phyloP scores from a whole-genome alignment of 768 basidiomycete genomes.

The Kwoniella heveanensis region DNA sequence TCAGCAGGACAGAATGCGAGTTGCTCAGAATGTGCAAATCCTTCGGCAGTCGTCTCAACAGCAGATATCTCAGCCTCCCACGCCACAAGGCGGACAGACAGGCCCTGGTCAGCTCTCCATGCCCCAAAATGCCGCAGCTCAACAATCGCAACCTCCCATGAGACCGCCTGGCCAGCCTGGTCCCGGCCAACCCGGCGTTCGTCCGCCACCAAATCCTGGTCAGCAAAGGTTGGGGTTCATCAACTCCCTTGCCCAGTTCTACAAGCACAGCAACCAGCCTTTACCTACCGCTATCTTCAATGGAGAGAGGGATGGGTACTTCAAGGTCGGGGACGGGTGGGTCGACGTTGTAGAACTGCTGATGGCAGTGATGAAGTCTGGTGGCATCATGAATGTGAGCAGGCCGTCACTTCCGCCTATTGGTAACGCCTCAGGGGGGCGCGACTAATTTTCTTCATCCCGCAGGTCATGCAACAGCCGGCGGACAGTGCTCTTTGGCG shows the following conservation, averaged over 20 bases:
- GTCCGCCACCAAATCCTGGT: constrained; percentile 9
- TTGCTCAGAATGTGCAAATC: constrained; percentile 22
- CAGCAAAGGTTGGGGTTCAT: constrained; percentile 38
- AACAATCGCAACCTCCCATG: constrained; percentile 2
- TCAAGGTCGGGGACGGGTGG: constrained; percentile 37
- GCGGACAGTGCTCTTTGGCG: constrained; percentile 20
- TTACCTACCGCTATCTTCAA: constrained; percentile 38
- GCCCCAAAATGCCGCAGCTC: constrained; percentile 10
- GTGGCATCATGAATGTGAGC: constrained; percentile 36
- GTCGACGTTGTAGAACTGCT: constrained; percentile 42
- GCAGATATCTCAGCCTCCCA: constrained; percentile 16
- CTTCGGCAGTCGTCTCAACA: constrained; percentile 20
- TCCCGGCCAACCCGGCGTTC: constrained; percentile 5
- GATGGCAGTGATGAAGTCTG: constrained; percentile 35
- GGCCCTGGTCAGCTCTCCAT: constrained; percentile 8
- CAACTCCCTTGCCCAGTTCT: constrained; percentile 31
- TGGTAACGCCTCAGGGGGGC: too few relatives aligned
- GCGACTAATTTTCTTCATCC: too few relatives aligned
- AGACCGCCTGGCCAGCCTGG: constrained; percentile 16
- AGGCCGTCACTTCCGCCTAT: too few relatives aligned
- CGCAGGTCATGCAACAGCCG: constrained; percentile 19
- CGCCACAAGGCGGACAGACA: not conserved
- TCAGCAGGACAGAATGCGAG: constrained; percentile 31
- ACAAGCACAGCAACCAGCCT: constrained; percentile 18
- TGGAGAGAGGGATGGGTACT: constrained; percentile 34